Base-by-base conservation (phyloP, 2,329 filamentous ascomycete genomes). In the Aspergillus niger region DNA sequence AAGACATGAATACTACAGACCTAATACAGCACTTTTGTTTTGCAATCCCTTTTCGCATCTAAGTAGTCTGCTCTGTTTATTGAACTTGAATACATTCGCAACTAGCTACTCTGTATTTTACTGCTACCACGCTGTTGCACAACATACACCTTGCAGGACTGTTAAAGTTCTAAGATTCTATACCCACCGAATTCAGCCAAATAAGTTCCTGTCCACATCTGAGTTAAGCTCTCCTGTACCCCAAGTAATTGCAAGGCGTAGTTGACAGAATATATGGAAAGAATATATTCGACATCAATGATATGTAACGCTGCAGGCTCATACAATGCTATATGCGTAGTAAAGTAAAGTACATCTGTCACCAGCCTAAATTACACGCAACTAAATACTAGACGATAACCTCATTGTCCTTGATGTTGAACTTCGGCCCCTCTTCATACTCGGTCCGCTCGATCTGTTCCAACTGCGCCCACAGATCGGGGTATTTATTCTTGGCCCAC, bases 401-500 rank as follows among this genome's bases (percentile, higher is more conserved):
- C 15, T 64, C 63, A n/a, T 55, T 61, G 30, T 49, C 47, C 3
- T 61, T 60, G n/a, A 68, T 56, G 15, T 74, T 69, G 52, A 77
- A 74, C 52, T 68, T 67, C 39, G 59, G 54, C 0, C 74, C 74
- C 20, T 76, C 72, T 56, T 77, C 75, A 38, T 71, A 63, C 43
- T 76, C 74, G 5, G 63, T 70, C 50, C 73, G 72, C 24, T 69
- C 64, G 11, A 67, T 61, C 64, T 80, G 80, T 67, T 85, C 82
- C 62, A 96, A 74, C 66, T 88, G 82, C 10, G 77, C 78, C 92
- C 92, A 97, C 5, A 85, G 77, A 8, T 84, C 80, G 0, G 90
- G 87, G 74, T 91, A 92, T 47, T 84, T 82, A 52, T 84, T 76
- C 67, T 84, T 83, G 2, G 89, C 89, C 92, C 92, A 97, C 15